Evolutionary conservation across 306 rosid genomes (phyloP).

Genomic region (Ceratonia siliqua): DNA sequence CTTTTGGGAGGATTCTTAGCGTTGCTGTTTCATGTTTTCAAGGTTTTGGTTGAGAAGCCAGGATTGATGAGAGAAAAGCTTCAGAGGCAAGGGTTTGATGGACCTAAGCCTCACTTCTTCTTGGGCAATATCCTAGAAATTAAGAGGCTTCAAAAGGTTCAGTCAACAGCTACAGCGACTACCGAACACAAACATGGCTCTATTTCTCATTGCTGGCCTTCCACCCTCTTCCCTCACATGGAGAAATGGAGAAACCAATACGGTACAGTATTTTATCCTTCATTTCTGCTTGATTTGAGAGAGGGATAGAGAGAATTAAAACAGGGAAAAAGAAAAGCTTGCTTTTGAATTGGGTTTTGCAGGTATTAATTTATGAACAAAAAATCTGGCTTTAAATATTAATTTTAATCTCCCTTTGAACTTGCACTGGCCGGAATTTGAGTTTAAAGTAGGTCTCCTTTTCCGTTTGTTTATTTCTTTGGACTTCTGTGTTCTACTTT

Average conservation of each 20-base stretch:
- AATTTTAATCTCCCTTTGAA: neutral
- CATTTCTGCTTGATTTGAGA: neutral
- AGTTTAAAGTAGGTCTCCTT: neutral
- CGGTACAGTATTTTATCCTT: slow-evolving; percentile 34
- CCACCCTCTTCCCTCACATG: slow-evolving; percentile 50
- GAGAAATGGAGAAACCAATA: slow-evolving; percentile 53
- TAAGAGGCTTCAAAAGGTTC: slow-evolving; percentile 38
- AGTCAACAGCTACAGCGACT: neutral
- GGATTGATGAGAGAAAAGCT: slow-evolving; percentile 55
- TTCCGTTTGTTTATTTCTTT: too few species aligned
- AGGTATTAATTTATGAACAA: neutral
- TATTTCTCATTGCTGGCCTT: slow-evolving; percentile 55
- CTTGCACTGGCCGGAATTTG: too few species aligned
- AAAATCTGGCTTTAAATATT: neutral
- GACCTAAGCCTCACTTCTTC: slow-evolving; percentile 58
- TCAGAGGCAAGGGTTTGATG: slow-evolving; percentile 63
- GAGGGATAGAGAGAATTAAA: too few species aligned
- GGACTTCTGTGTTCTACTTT: neutral
- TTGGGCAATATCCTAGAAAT: slow-evolving; percentile 65
- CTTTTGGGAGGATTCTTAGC: slow-evolving; percentile 38
- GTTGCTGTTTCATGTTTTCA: slow-evolving; percentile 20
- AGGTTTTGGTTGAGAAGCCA: slow-evolving; percentile 45
- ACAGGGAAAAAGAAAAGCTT: too few species aligned
- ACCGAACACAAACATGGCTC: neutral
- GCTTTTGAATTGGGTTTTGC: neutral